Conservation (phyloP, 2,329 filamentous ascomycete species). For the Diaporthe sp. region DNA sequence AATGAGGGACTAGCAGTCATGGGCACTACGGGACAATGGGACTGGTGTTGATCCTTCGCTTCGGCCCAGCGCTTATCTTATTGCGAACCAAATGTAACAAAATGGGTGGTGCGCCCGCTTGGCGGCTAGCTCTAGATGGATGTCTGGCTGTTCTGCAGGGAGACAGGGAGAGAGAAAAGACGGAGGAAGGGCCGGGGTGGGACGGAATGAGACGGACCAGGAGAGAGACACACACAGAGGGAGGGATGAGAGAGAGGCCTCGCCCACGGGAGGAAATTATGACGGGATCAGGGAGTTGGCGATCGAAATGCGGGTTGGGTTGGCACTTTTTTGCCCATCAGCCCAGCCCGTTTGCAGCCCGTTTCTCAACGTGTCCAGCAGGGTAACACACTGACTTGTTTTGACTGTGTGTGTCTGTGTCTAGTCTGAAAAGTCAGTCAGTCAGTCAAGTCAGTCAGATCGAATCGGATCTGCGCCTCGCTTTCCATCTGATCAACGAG, state of each 20-base stretch:
- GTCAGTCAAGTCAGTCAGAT: too few relatives aligned
- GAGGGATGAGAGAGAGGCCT: neutral
- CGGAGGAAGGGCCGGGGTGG: neutral
- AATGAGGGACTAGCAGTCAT: neutral
- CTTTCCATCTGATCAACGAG: neutral
- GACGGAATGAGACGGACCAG: neutral
- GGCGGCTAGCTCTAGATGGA: neutral
- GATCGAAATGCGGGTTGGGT: conserved; percentile 20
- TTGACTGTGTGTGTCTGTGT: neutral
- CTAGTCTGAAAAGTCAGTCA: neutral
- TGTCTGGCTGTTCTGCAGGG: neutral
- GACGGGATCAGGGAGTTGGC: conserved; percentile 21
- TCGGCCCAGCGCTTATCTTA: conserved; percentile 24
- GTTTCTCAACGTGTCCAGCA: neutral
- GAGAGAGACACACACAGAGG: too few relatives aligned
- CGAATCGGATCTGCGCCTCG: conserved; percentile 22
- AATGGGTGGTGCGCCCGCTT: neutral
- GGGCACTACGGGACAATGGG: neutral
- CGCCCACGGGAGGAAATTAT: neutral
- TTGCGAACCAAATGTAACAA: conserved; percentile 10
- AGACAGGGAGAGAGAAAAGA: neutral
- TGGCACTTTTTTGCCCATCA: neutral
- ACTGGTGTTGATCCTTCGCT: conserved; percentile 28
- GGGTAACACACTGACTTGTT: neutral
- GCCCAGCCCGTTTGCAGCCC: neutral